A percentile compares a stretch with the other conserved stretches of the same genome.
Conservation (phyloP, 148 eudicot species). For the Cornus controversa region DNA sequence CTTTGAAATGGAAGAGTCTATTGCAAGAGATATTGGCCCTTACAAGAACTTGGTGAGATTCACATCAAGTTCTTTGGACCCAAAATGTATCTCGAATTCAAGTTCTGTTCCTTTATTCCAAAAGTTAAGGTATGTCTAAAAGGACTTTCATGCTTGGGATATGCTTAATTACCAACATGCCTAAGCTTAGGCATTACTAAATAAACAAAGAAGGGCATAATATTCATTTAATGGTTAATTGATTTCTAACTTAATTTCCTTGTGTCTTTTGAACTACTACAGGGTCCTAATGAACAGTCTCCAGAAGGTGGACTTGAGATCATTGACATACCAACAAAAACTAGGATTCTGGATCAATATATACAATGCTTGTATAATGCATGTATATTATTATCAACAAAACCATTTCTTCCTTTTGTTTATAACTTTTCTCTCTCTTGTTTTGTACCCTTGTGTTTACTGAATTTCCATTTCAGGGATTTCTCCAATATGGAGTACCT, state of each 20-base stretch:
- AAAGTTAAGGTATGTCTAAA: constrained; percentile 57
- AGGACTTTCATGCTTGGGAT: background rate
- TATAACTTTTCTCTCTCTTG: background rate
- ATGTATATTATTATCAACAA: constrained; percentile 44
- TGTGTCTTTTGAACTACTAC: background rate
- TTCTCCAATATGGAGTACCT: constrained; percentile 80
- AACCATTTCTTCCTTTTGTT: background rate
- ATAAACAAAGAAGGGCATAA: background rate
- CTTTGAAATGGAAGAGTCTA: constrained; percentile 61
- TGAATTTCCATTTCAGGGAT: constrained; percentile 52
- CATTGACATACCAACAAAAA: constrained; percentile 72
- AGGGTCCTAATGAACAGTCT: constrained; percentile 68
- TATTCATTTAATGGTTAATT: background rate
- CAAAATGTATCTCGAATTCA: constrained; percentile 67
- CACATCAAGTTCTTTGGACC: constrained; percentile 69
- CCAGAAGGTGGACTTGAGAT: constrained; percentile 76
- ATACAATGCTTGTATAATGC: constrained; percentile 95
- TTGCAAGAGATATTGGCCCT: constrained; percentile 87
- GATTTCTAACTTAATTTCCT: background rate
- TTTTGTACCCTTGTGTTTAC: background rate
- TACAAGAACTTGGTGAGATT: constrained; percentile 85
- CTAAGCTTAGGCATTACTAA: background rate
- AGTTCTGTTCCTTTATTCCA: constrained; percentile 69
- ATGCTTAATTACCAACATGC: background rate
- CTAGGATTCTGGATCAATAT: constrained; percentile 97